Evolutionary conservation across 129 eudicot species (phyloP).

Genomic region (Centella asiatica): DNA sequence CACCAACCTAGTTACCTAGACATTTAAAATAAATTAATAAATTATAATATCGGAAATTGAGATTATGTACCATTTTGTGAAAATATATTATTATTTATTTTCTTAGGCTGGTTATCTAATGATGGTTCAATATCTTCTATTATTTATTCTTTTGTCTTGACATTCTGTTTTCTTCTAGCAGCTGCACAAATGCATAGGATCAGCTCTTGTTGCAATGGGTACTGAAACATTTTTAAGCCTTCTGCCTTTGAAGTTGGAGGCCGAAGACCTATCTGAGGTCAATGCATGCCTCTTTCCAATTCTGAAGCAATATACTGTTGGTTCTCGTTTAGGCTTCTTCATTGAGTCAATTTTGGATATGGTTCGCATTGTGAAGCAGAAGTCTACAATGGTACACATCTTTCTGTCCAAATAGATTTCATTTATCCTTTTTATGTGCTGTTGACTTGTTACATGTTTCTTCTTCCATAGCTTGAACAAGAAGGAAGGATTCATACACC

Average conservation of each 20-base stretch:
- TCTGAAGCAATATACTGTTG: conserved; percentile 69
- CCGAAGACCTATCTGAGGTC: conserved; percentile 52
- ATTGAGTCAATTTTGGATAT: conserved; percentile 40
- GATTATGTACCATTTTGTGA: no score
- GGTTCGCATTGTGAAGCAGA: conserved; percentile 47
- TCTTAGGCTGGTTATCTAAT: background rate
- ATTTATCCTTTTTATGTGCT: background rate
- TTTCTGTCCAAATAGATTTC: background rate
- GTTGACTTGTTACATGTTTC: conserved; percentile 8
- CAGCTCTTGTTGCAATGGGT: conserved; percentile 83
- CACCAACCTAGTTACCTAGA: no score
- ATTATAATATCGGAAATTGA: no score
- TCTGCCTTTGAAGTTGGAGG: conserved; percentile 65
- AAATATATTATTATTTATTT: background rate
- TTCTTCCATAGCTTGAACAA: conserved; percentile 45
- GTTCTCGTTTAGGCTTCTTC: conserved; percentile 75
- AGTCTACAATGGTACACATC: conserved; percentile 53
- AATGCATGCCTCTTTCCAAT: conserved; percentile 93
- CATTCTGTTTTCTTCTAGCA: conserved; percentile 28
- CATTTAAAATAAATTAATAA: no score
- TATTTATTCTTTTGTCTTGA: background rate
- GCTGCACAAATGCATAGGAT: conserved; percentile 91
- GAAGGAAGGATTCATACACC: conserved; percentile 64
- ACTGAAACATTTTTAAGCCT: conserved; percentile 66
- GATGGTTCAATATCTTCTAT: background rate